Percentiles rank a stretch among this genome's conserved stretches.
phyloP scores from a whole-genome alignment of 1,139 yeast species.

The Yamadazyma oceani region DNA sequence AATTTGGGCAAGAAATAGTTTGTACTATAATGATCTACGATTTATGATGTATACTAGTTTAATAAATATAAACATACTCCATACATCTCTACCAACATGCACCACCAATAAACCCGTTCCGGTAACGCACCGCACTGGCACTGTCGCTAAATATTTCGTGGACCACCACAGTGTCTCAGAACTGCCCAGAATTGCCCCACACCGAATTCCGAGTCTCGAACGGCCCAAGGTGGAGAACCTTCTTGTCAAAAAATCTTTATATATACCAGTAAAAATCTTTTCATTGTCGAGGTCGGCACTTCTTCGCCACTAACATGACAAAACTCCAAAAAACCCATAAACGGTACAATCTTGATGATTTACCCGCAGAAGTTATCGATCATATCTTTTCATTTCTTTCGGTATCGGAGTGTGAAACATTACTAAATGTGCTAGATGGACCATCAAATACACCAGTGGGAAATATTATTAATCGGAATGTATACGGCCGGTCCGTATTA shows the following conservation, averaged over 20 bases:
- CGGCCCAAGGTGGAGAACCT: too few relatives aligned
- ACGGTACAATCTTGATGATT: constrained; percentile 6
- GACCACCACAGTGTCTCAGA: too few relatives aligned
- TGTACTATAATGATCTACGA: not conserved
- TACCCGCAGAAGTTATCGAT: constrained; percentile 17
- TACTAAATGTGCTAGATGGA: constrained; percentile 2
- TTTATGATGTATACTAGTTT: not conserved
- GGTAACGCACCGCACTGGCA: too few relatives aligned
- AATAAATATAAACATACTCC: not conserved
- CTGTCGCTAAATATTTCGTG: too few relatives aligned
- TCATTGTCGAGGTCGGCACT: too few relatives aligned
- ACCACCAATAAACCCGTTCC: too few relatives aligned
- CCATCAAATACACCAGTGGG: too few relatives aligned
- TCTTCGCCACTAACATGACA: too few relatives aligned
- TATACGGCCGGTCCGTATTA: constrained; percentile 17
- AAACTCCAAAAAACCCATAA: constrained; percentile 2
- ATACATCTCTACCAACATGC: too few relatives aligned
- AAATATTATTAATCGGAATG: constrained; percentile 7
- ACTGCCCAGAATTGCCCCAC: not conserved
- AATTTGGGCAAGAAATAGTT: not conserved
- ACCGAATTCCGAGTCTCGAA: not conserved
- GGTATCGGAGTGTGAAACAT: constrained; percentile 15
- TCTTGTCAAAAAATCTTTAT: too few relatives aligned
- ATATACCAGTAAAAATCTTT: not conserved
- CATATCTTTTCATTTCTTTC: constrained; percentile 15